Base-by-base conservation (phyloP, 2,329 filamentous ascomycete genomes). In the Pyrenochaeta sp. region DNA sequence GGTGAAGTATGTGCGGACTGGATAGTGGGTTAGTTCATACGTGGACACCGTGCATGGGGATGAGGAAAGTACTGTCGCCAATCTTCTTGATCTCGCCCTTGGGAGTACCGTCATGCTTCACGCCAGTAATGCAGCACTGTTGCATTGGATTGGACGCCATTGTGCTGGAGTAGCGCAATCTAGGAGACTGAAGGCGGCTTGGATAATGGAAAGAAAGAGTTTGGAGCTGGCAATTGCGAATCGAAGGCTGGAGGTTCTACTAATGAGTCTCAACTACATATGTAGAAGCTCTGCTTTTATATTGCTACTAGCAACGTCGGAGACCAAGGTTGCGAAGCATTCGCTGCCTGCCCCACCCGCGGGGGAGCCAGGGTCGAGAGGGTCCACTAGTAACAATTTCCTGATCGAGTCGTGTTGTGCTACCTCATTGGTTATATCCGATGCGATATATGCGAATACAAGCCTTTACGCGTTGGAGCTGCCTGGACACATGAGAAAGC, bases 1-100 rank as follows among this genome's bases (percentile, higher is more conserved):
- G 65, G 81, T 69, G 62, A 88, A 76, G 74, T 89, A 89, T 64
- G 83, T 81, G 42, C 82, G 76, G 66, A 84, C 85, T 87, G 5
- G 12, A 58, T 9, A 13, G 15, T 2, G 5, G 15, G 27, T 50
- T 47, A 36, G 55, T 49, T 27, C 19, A 9, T 40, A 13, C 15
- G 24, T 25, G 12, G 36, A 8, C 19, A 25, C 27, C 6, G 19
- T 19, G 34, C n/a, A 27, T 39, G 22, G 19, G 42, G 34, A 32
- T 50, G 12, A 32, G 36, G 28, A 28, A 24, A 10, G 30, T 69
- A 83, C 82, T 76, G 63, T 80, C 78, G 36, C 77, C 78, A 54
- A 85, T 77, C 45, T 75, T 78, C 68, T 82, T 81, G 48, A 80
- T 68, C 63, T 84, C 78, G 47, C 84, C 84, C 19, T 71, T 68